Evolutionary conservation across 495 filamentous ascomycete genomes (phyloP), one percentile per base, ranked within the genome.

Genomic region (Cercophora sp.): DNA sequence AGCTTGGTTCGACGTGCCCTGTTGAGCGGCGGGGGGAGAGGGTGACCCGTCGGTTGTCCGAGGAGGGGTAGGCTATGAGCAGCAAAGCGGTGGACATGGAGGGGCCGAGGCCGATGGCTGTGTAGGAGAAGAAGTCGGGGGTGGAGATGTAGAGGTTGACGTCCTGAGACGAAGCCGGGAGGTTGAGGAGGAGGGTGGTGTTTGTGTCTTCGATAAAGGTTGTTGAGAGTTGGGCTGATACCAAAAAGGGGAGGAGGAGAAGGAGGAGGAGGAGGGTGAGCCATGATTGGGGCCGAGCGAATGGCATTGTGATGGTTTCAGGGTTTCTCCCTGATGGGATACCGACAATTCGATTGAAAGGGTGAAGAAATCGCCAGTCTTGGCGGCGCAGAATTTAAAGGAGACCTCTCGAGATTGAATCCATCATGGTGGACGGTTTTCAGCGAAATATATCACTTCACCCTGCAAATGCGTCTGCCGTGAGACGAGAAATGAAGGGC

Each of bases 1-100:
- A 73, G 11, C 62, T 56, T 3, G 81, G 82, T 51, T 83, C 80
- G 11, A 68, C 64, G 51, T 80, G 75, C 8, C 51, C 15, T 2
- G 2, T 27, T 8, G 24, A 0, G 4, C 16, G 3, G 48, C 24
- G 22, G 8, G 48, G 48, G 36, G 19, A 13, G 35, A 41, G 3
- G 35, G 48, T 18, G 25, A 42, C 34, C 42, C 55, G 39, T 11
- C 36, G 34, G 24, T 25, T 34, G 24, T 63, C 52, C 2, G 57
- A 43, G 5, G 62, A 54, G 2, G 65, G 31, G 31, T 68, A 65
- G 35, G 53, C 48, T n/a, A 68, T 54, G 25, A 68, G 48, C 54
- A 65, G 61, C 11, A 63, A 48, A 0, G 58, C 40, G 31, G 55
- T 27, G 13, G 59, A 25, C 62, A 65, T 65, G 39, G 44, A 20